These are phyloP conservation scores for Pseudonitzschia pungens DNA, from an alignment of 108 stramenopile species.

Conservation along the genomic window DNA sequence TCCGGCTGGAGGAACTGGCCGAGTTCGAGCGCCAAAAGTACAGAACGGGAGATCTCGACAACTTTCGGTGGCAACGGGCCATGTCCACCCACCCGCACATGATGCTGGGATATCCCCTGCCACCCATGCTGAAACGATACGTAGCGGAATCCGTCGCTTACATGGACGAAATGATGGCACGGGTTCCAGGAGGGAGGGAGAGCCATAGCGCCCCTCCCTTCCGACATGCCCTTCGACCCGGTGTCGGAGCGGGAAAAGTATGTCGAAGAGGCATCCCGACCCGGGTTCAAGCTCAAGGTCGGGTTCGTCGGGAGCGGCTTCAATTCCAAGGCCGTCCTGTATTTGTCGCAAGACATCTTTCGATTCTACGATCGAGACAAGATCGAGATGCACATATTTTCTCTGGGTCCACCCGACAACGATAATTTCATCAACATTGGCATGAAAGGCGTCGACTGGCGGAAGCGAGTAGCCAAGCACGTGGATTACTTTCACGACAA, in stretches of 20 bases:
- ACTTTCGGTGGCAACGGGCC: slow-evolving; percentile 61
- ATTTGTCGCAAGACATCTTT: slow-evolving; percentile 84
- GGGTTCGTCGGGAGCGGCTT: slow-evolving; percentile 81
- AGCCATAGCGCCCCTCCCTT: slow-evolving; percentile 45
- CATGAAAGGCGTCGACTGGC: slow-evolving; percentile 87
- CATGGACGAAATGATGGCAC: slow-evolving; percentile 72
- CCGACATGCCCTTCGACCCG: slow-evolving; percentile 65
- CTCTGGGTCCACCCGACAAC: slow-evolving; percentile 66
- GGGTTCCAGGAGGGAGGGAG: slow-evolving; percentile 30
- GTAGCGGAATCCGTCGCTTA: slow-evolving; percentile 70
- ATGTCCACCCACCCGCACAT: slow-evolving; percentile 63
- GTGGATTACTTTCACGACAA: slow-evolving; percentile 83
- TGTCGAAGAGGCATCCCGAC: slow-evolving; percentile 31
- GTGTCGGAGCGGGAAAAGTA: slow-evolving; percentile 42
- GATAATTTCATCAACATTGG: slow-evolving; percentile 63
- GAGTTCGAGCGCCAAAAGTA: slow-evolving; percentile 34
- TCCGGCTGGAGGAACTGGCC: slow-evolving; percentile 48
- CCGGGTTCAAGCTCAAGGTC: slow-evolving; percentile 46
- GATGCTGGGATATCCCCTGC: slow-evolving; percentile 80
- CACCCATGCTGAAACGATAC: slow-evolving; percentile 65
- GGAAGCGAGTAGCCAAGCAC: slow-evolving; percentile 64
- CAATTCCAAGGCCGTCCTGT: slow-evolving; percentile 87
- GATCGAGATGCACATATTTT: slow-evolving; percentile 83
- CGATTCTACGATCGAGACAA: slow-evolving; percentile 72
- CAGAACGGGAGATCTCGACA: slow-evolving; percentile 38